phyloP scores from a whole-genome alignment of 225 moss, liverwort and hornwort genomes.

The Antitrichia curtipendula region DNA sequence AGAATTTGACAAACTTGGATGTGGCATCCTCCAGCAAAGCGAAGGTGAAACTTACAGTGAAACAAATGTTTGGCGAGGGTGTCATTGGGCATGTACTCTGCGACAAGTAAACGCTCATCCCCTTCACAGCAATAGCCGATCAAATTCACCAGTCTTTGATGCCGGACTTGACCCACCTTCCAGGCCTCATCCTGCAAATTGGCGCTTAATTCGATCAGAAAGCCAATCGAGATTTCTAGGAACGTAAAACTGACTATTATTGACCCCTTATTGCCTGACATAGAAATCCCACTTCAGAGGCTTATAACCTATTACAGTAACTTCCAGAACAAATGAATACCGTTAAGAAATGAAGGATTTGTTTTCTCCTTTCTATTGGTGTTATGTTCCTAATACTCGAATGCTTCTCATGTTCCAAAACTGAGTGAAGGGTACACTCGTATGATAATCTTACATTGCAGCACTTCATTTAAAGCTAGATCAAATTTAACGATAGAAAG shows the following conservation, averaged over 20 bases:
- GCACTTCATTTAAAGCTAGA: neutral
- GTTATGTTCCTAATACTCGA: neutral
- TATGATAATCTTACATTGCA: neutral
- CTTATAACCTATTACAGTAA: neutral
- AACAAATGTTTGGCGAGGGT: constrained; percentile 93
- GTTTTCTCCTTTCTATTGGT: neutral
- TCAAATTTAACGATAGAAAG: too few species aligned
- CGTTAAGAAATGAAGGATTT: too few species aligned
- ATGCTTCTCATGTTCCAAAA: neutral
- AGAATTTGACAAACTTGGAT: neutral
- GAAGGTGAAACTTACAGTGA: constrained; percentile 53
- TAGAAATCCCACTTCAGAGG: neutral
- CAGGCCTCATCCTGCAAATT: constrained; percentile 74
- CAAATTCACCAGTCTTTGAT: constrained; percentile 82
- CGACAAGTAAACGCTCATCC: constrained; percentile 90
- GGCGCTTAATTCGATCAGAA: neutral
- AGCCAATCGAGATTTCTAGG: neutral
- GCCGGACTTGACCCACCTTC: constrained; percentile 95
- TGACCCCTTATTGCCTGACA: neutral
- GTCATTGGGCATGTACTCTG: constrained; percentile 97
- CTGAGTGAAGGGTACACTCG: neutral
- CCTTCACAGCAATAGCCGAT: constrained; percentile 92
- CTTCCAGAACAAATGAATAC: neutral
- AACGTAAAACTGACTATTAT: neutral
- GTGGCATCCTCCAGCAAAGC: neutral